Base-by-base conservation (phyloP, 1,284 basidiomycete species). In the Cerioporus squamosus region DNA sequence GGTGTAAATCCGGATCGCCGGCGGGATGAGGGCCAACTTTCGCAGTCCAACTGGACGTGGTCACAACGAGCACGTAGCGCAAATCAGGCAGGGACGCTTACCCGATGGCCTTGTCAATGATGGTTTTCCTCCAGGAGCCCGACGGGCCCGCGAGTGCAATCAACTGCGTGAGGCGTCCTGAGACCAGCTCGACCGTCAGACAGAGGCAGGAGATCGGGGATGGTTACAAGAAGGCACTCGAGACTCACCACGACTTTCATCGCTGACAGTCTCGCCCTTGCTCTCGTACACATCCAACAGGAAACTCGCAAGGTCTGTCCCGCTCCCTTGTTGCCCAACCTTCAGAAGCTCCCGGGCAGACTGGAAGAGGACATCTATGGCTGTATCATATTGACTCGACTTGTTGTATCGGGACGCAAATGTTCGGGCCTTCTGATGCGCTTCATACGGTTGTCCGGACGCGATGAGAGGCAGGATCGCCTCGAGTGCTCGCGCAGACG, bases 371-470 rank as follows among this genome's bases (percentile, higher is more conserved):
- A 97, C 90, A 73, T 95, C 90, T 74, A 94, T 88, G 15, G 94
- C 94, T 14, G 87, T 88, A 66, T 90, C 87, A 70, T 88, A 87
- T 66, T 94, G 88, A 2, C 81, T 81, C 3, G 92, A 87, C 74
- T 92, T 90, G 51, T 81, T 77, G 71, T 97, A 93, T 67, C 95
- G 84, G 12, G 94, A 89, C 5, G 94, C 94, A 63, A 95, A 96
- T 24, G 95, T 97, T 31, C 95, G 87, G 24, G 94, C 92, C 77
- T 97, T 97, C 74, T 97, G 95, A 68, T 97, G 95, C 0, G 94
- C 95, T 67, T 93, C 92, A 75, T 97, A 97, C 3, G 91, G 84
- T 60, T 89, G 80, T 15, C 88, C 84, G 18, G 80, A 78, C 14
- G 82, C 73, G 55, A 94, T 88, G 48, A 90, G 82, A 20, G 91